Conservation (phyloP, 805 yeast genomes). For the Wickerhamiella hasegawae region DNA sequence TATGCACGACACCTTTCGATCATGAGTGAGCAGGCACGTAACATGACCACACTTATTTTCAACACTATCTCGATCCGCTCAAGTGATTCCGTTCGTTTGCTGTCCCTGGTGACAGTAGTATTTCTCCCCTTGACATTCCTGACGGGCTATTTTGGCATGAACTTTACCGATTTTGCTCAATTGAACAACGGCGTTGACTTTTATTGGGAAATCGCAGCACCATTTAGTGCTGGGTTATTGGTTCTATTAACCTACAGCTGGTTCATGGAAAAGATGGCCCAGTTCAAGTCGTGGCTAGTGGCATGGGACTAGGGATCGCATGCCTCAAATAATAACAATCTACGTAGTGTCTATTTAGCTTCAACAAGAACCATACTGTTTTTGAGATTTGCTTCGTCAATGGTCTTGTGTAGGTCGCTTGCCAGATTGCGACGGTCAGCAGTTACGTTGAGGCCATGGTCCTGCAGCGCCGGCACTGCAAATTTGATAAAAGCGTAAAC, state of each 20-base stretch:
- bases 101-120: constrained; percentile 40
- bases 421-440: constrained; percentile 45
- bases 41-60: constrained; percentile 35
- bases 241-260: constrained; percentile 17
- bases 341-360: constrained; percentile 12
- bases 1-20: constrained; percentile 38
- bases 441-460: constrained; percentile 37
- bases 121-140: constrained; percentile 43
- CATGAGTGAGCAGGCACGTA: constrained; percentile 36
- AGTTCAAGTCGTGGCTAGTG: not conserved
- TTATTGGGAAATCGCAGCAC: constrained; percentile 34
- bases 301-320: not conserved
- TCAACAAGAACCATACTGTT: constrained; percentile 73
- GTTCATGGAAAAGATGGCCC: constrained; percentile 4
- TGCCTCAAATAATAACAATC: not conserved
- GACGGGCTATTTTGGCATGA: constrained; percentile 50
- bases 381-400: constrained; percentile 61
- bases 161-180: constrained; percentile 29
- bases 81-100: constrained; percentile 36
- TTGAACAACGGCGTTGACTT: constrained; percentile 26
- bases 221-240: constrained; percentile 20
- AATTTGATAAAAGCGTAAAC: constrained; percentile 56
- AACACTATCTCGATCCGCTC: constrained; percentile 42
- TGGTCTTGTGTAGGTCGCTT: constrained; percentile 34
- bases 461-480: constrained; percentile 30